Conservation (phyloP, 1,284 basidiomycete genomes). For the Afroboletus lepidellus region DNA sequence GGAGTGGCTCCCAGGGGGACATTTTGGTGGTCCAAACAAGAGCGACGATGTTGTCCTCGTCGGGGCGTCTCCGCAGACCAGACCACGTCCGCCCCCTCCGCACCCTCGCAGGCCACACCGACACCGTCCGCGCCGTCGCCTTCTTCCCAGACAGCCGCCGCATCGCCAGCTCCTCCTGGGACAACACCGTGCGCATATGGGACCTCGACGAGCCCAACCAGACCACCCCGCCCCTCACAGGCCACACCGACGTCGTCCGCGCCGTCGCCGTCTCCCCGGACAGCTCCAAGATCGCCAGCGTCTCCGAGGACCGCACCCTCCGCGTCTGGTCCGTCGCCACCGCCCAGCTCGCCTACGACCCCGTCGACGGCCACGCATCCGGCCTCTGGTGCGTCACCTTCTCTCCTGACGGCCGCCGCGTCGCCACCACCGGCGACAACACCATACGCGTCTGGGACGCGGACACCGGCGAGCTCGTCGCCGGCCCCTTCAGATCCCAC, state of each 20-base stretch:
- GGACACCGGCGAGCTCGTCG: slow-evolving; percentile 26
- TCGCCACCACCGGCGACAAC: slow-evolving; percentile 35
- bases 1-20: slow-evolving; percentile 67
- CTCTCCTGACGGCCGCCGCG: slow-evolving; percentile 32
- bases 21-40: too few species aligned
- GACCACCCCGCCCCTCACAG: slow-evolving; percentile 17
- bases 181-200: slow-evolving; percentile 32
- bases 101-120: slow-evolving; percentile 25
- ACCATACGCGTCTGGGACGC: slow-evolving; percentile 35
- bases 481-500: slow-evolving; percentile 33
- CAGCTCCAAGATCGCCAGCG: slow-evolving; percentile 28
- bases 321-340: slow-evolving; percentile 30
- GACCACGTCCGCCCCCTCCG: slow-evolving; percentile 30
- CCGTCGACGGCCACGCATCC: slow-evolving; percentile 28
- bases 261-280: slow-evolving; percentile 32
- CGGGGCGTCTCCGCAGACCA: slow-evolving; percentile 24
- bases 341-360: slow-evolving; percentile 26
- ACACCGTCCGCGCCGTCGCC: slow-evolving; percentile 30
- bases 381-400: slow-evolving; percentile 34
- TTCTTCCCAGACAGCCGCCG: slow-evolving; percentile 32
- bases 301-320: slow-evolving; percentile 30
- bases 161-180: slow-evolving; percentile 32
- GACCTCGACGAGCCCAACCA: slow-evolving; percentile 22
- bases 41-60: slow-evolving; percentile 23
- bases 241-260: slow-evolving; percentile 33